phyloP scores from a whole-genome alignment of 768 basidiomycete genomes.

The Hortiboletus campestris region DNA sequence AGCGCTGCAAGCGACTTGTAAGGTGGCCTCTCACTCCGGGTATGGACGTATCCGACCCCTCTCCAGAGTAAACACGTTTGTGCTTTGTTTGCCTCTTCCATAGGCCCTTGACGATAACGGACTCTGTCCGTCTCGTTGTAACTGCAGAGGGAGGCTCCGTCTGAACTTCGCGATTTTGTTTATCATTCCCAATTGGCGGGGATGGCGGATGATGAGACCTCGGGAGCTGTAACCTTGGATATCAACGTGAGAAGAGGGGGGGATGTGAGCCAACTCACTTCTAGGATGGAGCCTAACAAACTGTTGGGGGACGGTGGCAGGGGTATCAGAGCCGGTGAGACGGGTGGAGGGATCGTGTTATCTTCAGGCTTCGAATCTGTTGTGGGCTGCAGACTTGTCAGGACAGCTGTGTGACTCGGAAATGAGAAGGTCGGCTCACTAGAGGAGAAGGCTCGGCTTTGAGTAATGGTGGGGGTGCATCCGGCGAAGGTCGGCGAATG shows the following conservation, averaged over 20 bases:
- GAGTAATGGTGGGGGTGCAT: slow-evolving; percentile 7
- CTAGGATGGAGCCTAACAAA: slow-evolving; percentile 15
- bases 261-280: slow-evolving; percentile 5
- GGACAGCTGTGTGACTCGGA: not conserved
- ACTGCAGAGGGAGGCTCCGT: not conserved
- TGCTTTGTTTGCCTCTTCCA: slow-evolving; percentile 13
- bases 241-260: not conserved
- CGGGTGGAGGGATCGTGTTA: not conserved
- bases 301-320: slow-evolving; percentile 23
- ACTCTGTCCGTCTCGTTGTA: not conserved
- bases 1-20: slow-evolving; percentile 10
- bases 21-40: slow-evolving; percentile 2
- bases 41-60: not conserved
- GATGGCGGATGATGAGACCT: slow-evolving; percentile 5
- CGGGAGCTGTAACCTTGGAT: slow-evolving; percentile 10
- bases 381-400: slow-evolving; percentile 11
- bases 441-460: slow-evolving; percentile 8
- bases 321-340: slow-evolving; percentile 21
- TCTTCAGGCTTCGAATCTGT: slow-evolving; percentile 5
- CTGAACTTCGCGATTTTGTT: slow-evolving; percentile 4
- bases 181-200: not conserved
- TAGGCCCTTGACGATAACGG: slow-evolving; percentile 4
- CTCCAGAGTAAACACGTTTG: not conserved
- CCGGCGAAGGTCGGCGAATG: slow-evolving; percentile 15
- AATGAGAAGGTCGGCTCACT: slow-evolving; percentile 4